Percentiles rank a stretch among this genome's conserved stretches.
Evolutionary conservation across 2,329 filamentous ascomycete genomes (phyloP).

Genomic region (Botrytis fragariae): DNA sequence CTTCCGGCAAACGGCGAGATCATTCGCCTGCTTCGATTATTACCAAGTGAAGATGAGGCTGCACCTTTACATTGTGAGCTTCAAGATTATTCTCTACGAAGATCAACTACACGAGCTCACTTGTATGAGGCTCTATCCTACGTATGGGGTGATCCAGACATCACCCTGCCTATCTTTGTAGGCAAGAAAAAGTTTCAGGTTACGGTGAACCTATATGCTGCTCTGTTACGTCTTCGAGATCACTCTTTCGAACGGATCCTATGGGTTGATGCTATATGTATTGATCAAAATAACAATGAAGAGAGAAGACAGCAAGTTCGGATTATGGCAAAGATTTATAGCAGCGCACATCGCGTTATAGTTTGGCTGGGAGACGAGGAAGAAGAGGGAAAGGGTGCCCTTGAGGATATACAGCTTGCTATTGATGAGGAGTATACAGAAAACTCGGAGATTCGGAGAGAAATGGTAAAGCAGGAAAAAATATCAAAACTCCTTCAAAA

Average conservation of each 20-base stretch:
- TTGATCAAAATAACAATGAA: fast-evolving
- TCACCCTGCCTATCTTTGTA: background rate
- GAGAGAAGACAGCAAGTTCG: background rate
- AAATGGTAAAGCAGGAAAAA: fast-evolving
- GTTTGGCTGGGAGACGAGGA: background rate
- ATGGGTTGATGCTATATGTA: background rate
- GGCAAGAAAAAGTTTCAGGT: fast-evolving
- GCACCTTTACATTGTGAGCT: background rate
- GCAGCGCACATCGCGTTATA: fast-evolving
- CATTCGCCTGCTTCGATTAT: background rate
- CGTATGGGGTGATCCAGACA: background rate
- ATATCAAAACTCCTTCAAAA: background rate
- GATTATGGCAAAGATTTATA: background rate
- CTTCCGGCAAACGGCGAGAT: background rate
- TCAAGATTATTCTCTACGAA: background rate
- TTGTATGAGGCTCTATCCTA: background rate
- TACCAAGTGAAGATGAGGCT: background rate
- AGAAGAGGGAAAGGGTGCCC: background rate
- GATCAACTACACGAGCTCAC: too few species aligned
- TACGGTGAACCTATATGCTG: background rate
- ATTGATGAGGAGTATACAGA: fast-evolving
- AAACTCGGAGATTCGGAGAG: fast-evolving
- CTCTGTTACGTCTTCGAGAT: background rate
- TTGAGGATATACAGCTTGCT: background rate
- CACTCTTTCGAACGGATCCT: background rate